These are phyloP conservation scores for Starmerella geochares DNA, from an alignment of 805 yeast species.

Conservation along the genomic window DNA sequence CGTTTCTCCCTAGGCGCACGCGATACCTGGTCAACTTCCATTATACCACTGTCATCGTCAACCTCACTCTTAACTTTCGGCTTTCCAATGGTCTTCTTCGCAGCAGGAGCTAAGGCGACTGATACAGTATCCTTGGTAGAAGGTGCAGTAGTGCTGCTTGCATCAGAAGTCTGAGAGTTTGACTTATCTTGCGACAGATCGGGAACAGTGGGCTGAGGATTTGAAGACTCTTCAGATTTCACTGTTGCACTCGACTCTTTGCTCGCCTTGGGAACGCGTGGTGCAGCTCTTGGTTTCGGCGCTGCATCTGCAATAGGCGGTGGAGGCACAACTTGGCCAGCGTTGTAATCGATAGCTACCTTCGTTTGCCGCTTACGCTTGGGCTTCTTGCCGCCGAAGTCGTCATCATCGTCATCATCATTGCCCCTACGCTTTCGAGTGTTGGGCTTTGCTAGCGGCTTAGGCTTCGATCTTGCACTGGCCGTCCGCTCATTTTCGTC, in stretches of 20 bases:
- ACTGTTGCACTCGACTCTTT: not conserved
- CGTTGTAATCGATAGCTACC: slow-evolving; percentile 13
- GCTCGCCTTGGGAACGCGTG: slow-evolving; percentile 21
- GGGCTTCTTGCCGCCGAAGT: slow-evolving; percentile 24
- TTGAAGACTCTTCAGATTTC: not conserved
- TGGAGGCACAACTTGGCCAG: slow-evolving; percentile 19
- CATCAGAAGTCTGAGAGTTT: too few species aligned
- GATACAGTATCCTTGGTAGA: too few species aligned
- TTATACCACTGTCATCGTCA: not conserved
- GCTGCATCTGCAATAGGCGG: slow-evolving; percentile 25
- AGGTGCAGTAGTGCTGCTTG: too few species aligned
- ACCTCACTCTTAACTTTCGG: not conserved
- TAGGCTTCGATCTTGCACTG: slow-evolving; percentile 22
- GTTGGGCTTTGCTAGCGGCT: slow-evolving; percentile 28
- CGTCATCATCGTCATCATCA: slow-evolving; percentile 32
- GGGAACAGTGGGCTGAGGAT: not conserved
- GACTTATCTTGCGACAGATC: too few species aligned
- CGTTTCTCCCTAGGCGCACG: not conserved
- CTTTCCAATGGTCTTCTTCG: not conserved
- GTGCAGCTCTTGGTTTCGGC: slow-evolving; percentile 28
- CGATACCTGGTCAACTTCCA: not conserved
- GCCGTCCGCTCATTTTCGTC: slow-evolving; percentile 54
- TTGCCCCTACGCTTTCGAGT: slow-evolving; percentile 30
- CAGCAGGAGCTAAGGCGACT: too few species aligned
- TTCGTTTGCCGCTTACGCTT: slow-evolving; percentile 12